Evolutionary conservation across 164 flowering plant genomes (phyloP).

Genomic region (Tetrastigma voinierianum): DNA sequence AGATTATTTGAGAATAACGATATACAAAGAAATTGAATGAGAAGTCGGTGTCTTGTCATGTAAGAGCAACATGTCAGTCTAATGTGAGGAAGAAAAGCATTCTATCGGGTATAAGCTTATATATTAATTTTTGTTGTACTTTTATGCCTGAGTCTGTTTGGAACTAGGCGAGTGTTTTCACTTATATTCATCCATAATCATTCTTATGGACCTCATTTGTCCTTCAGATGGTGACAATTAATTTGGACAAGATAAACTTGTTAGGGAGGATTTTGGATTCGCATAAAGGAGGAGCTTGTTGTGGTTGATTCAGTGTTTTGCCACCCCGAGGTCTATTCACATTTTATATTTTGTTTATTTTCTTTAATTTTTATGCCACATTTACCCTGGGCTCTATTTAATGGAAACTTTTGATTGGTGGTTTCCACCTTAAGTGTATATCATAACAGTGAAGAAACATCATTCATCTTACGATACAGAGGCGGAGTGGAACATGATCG

Average conservation of each 20-base stretch:
- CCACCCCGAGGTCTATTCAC: slow-evolving; percentile 69
- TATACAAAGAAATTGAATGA: slow-evolving; percentile 64
- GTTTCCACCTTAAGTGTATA: slow-evolving; percentile 72
- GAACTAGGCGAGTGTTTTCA: not conserved
- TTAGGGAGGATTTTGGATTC: slow-evolving; percentile 66
- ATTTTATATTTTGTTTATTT: not conserved
- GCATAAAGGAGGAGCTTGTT: slow-evolving; percentile 24
- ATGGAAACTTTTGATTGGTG: not conserved
- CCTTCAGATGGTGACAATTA: slow-evolving; percentile 47
- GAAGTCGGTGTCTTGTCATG: slow-evolving; percentile 52
- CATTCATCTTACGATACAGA: slow-evolving; percentile 75
- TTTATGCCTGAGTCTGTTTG: not conserved
- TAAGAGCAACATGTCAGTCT: slow-evolving; percentile 78
- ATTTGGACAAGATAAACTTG: slow-evolving; percentile 27
- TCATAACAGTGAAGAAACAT: slow-evolving; percentile 47
- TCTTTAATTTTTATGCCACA: not conserved
- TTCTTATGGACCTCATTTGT: not conserved
- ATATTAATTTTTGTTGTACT: not conserved
- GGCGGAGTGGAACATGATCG: slow-evolving; percentile 87
- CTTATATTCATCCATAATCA: not conserved
- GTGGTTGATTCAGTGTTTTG: too few relatives aligned
- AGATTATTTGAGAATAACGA: slow-evolving; percentile 51
- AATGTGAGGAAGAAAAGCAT: slow-evolving; percentile 20
- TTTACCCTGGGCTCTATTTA: not conserved
- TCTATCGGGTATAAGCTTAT: slow-evolving; percentile 35